These are phyloP conservation scores for Didymella glomerata DNA, from an alignment of 2,329 filamentous ascomycete species.

Conservation along the genomic window DNA sequence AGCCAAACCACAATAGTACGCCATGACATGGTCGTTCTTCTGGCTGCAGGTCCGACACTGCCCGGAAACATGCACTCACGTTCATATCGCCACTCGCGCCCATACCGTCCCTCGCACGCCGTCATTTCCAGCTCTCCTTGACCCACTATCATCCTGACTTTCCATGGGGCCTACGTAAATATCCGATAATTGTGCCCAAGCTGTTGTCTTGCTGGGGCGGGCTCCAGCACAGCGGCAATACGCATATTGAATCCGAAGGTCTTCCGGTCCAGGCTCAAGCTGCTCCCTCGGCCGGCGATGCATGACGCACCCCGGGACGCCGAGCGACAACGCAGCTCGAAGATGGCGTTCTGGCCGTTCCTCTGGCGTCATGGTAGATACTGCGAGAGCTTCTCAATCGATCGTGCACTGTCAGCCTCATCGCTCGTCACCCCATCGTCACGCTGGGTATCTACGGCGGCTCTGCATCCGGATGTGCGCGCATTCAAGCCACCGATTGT, in stretches of 20 bases:
- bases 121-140: no score
- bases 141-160: neutral
- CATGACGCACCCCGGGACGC: neutral
- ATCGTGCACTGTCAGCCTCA: slow-evolving; percentile 25
- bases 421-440: slow-evolving; percentile 1
- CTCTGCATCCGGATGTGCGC: slow-evolving; percentile 7
- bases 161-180: neutral
- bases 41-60: neutral
- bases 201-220: neutral
- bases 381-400: slow-evolving; percentile 23
- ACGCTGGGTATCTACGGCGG: slow-evolving; percentile 7
- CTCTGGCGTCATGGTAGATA: slow-evolving; percentile 18
- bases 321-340: neutral
- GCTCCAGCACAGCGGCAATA: neutral
- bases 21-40: neutral
- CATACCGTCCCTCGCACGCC: no score
- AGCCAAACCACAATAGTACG: neutral
- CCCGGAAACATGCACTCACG: no score
- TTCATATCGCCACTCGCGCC: no score
- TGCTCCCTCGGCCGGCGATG: neutral
- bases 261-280: neutral
- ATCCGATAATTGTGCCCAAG: neutral
- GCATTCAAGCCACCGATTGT: slow-evolving; percentile 40
- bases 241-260: neutral
- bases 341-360: neutral